These are phyloP conservation scores for Penicillium aurantiogriseum DNA, from an alignment of 2,329 filamentous ascomycete species.

Conservation along the genomic window DNA sequence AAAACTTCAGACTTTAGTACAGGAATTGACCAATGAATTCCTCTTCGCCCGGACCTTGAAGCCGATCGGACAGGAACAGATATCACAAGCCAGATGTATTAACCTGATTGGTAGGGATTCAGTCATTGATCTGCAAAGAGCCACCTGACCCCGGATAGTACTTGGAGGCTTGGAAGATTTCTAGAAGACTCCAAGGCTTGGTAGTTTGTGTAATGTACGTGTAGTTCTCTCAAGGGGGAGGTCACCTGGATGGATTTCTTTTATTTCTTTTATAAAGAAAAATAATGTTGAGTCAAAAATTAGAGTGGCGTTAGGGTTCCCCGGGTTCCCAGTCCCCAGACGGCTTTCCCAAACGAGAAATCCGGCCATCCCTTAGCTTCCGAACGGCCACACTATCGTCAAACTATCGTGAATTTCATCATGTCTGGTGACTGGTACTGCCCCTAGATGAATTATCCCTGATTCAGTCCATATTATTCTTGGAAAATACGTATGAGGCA, in stretches of 20 bases:
- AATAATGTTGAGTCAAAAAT: background rate
- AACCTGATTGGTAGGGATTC: background rate
- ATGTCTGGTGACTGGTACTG: background rate
- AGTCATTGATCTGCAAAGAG: constrained; percentile 1
- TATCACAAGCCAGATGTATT: background rate
- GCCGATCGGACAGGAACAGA: constrained; percentile 1
- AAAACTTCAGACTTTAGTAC: background rate
- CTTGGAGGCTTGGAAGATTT: background rate
- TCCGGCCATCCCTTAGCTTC: constrained; percentile 6
- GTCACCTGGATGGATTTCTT: background rate
- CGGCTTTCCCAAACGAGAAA: constrained; percentile 11
- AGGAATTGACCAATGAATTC: constrained; percentile 5
- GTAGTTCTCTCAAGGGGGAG: background rate
- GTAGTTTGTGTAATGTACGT: background rate
- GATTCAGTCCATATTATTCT: background rate
- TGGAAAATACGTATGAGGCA: background rate
- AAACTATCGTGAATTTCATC: background rate
- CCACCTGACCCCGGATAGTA: constrained; percentile 7
- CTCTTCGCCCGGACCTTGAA: background rate
- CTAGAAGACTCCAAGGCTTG: constrained; percentile 3
- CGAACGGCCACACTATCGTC: background rate
- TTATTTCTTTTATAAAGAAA: background rate
- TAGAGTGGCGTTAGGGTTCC: constrained; percentile 10
- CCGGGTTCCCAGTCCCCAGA: constrained; percentile 2
- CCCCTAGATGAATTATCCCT: background rate